Conservation (phyloP, 768 basidiomycete species). For the Nidularia sp. region DNA sequence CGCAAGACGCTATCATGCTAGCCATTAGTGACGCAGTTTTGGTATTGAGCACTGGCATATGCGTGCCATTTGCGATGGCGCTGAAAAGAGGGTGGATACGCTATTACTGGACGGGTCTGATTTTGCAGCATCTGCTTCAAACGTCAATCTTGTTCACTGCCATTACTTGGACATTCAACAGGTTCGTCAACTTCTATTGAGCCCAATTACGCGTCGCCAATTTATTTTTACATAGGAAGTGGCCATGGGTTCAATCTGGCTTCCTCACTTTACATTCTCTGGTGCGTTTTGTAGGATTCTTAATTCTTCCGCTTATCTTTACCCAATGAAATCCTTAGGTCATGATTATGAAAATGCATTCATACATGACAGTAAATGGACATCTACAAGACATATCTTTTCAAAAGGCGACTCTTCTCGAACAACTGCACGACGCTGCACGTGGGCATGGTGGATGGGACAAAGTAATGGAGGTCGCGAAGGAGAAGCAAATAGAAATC, state of each 20-base stretch:
- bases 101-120: slow-evolving; percentile 73
- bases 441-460: slow-evolving; percentile 64
- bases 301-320: neutral
- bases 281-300: slow-evolving; percentile 30
- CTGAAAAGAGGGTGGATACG: slow-evolving; percentile 74
- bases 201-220: neutral
- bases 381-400: slow-evolving; percentile 57
- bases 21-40: slow-evolving; percentile 83
- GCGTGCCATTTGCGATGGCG: slow-evolving; percentile 81
- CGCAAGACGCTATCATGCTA: slow-evolving; percentile 76
- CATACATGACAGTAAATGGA: slow-evolving; percentile 87
- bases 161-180: slow-evolving; percentile 87
- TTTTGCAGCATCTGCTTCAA: slow-evolving; percentile 82
- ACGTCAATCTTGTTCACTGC: slow-evolving; percentile 65
- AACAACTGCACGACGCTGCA: slow-evolving; percentile 42
- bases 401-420: slow-evolving; percentile 39
- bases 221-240: slow-evolving; percentile 51
- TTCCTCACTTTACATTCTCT: slow-evolving; percentile 85
- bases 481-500: slow-evolving; percentile 33
- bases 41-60: slow-evolving; percentile 68
- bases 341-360: slow-evolving; percentile 96
- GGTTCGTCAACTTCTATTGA: slow-evolving; percentile 32
- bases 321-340: slow-evolving; percentile 30
- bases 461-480: slow-evolving; percentile 50
- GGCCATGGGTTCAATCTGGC: slow-evolving; percentile 98